Percentiles rank a stretch among this genome's conserved stretches.
These are phyloP conservation scores for Candida maris DNA, from an alignment of 805 yeast genomes.

Conservation along the genomic window DNA sequence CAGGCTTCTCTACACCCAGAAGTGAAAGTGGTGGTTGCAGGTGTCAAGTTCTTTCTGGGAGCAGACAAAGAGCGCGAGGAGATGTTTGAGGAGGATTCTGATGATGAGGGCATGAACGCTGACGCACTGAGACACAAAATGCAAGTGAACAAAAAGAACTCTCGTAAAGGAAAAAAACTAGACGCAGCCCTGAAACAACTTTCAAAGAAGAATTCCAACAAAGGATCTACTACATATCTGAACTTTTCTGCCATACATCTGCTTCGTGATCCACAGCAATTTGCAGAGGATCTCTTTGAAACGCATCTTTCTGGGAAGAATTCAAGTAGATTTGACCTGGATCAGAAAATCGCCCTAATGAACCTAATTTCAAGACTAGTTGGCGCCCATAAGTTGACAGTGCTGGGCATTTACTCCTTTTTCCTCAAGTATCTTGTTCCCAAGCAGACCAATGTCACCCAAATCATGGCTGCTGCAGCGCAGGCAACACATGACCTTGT, in stretches of 20 bases:
- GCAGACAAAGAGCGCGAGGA: slow-evolving; percentile 94
- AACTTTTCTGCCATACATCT: slow-evolving; percentile 94
- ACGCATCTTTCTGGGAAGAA: slow-evolving; percentile 69
- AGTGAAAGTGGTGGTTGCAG: slow-evolving; percentile 81
- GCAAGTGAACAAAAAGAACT: slow-evolving; percentile 76
- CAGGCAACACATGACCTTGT: slow-evolving; percentile 96
- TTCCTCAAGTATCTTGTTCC: slow-evolving; percentile 90
- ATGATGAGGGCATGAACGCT: slow-evolving; percentile 64
- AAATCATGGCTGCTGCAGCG: slow-evolving; percentile 94
- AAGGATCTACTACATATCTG: slow-evolving; percentile 61
- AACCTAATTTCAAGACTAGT: slow-evolving; percentile 83
- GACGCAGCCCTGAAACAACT: slow-evolving; percentile 68
- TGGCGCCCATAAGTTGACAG: slow-evolving; percentile 91
- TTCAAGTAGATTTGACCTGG: slow-evolving; percentile 69
- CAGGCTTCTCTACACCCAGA: slow-evolving; percentile 91
- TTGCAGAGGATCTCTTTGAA: slow-evolving; percentile 80
- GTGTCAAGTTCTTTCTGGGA: slow-evolving; percentile 86
- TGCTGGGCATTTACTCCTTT: slow-evolving; percentile 84
- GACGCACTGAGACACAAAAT: slow-evolving; percentile 72
- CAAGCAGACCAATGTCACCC: slow-evolving; percentile 90
- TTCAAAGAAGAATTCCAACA: slow-evolving; percentile 60
- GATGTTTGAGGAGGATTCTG: slow-evolving; percentile 67
- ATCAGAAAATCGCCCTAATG: slow-evolving; percentile 85
- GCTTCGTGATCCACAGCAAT: slow-evolving; percentile 95
- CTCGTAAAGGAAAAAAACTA: slow-evolving; percentile 76